These are phyloP conservation scores for Capillidium rhysosporum DNA, from an alignment of 371 early-diverging fungal species.

Conservation along the genomic window DNA sequence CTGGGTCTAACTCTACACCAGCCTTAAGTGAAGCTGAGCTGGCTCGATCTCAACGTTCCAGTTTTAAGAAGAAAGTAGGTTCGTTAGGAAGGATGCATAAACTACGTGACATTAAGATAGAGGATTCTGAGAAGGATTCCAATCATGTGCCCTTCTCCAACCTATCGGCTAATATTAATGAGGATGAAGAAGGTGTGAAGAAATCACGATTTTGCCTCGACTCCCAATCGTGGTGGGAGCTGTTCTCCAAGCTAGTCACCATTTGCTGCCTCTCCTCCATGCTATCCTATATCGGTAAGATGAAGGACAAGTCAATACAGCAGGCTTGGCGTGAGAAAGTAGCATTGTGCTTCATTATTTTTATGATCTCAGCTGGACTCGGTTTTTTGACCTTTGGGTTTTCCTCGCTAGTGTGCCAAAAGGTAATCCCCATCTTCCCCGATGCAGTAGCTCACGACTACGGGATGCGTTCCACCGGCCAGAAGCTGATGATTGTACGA, in stretches of 20 bases:
- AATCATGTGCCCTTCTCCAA: not conserved
- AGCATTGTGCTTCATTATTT: constrained; percentile 44
- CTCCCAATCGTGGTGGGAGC: constrained; percentile 11
- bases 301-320: constrained; percentile 23
- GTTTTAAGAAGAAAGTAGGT: not conserved
- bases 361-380: constrained; percentile 21
- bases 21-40: too few relatives aligned
- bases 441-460: constrained; percentile 8
- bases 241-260: constrained; percentile 11
- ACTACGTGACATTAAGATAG: not conserved
- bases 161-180: not conserved
- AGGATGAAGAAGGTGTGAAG: not conserved
- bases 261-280: constrained; percentile 11
- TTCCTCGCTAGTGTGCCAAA: constrained; percentile 18
- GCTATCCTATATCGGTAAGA: constrained; percentile 11
- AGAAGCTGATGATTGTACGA: constrained; percentile 12
- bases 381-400: constrained; percentile 41
- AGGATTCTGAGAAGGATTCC: constrained; percentile 4
- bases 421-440: constrained; percentile 8
- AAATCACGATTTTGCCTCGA: not conserved
- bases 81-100: not conserved
- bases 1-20: too few relatives aligned
- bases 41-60: too few relatives aligned
- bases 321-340: constrained; percentile 74
- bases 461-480: constrained; percentile 1